Percentiles rank a stretch among this genome's conserved stretches.
phyloP scores from a whole-genome alignment of 257 asterid genomes.

The Lantana camara region DNA sequence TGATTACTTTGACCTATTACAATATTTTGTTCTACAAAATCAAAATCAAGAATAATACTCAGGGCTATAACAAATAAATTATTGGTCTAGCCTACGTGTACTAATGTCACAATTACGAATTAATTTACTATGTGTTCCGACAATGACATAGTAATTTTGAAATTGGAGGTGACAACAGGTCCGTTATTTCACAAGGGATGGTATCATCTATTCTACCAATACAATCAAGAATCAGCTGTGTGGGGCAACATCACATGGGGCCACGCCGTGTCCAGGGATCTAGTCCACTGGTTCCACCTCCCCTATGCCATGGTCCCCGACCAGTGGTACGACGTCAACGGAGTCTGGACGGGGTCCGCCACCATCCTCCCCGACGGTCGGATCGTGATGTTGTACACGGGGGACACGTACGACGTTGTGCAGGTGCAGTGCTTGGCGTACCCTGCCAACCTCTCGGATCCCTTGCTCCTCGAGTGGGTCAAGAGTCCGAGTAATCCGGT shows the following conservation, averaged over 20 bases:
- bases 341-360: slow-evolving; percentile 68
- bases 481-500: slow-evolving; percentile 53
- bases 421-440: slow-evolving; percentile 64
- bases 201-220: slow-evolving; percentile 62
- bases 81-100: no score
- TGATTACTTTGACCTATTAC: no score
- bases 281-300: slow-evolving; percentile 50
- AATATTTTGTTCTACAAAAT: no score
- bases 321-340: slow-evolving; percentile 45
- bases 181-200: slow-evolving; percentile 58
- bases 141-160: no score
- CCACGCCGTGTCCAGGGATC: slow-evolving; percentile 56
- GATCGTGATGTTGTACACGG: slow-evolving; percentile 52
- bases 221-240: slow-evolving; percentile 54
- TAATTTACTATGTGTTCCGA: not conserved
- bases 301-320: slow-evolving; percentile 57
- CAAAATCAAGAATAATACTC: no score
- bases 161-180: slow-evolving; percentile 27
- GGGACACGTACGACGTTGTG: slow-evolving; percentile 38
- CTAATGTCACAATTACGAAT: not conserved
- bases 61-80: no score
- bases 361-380: slow-evolving; percentile 47
- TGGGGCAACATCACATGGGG: slow-evolving; percentile 70
- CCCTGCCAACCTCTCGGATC: slow-evolving; percentile 59
- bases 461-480: slow-evolving; percentile 59